These are phyloP conservation scores for Quercus cerris DNA, from an alignment of 306 rosid species.

Conservation along the genomic window DNA sequence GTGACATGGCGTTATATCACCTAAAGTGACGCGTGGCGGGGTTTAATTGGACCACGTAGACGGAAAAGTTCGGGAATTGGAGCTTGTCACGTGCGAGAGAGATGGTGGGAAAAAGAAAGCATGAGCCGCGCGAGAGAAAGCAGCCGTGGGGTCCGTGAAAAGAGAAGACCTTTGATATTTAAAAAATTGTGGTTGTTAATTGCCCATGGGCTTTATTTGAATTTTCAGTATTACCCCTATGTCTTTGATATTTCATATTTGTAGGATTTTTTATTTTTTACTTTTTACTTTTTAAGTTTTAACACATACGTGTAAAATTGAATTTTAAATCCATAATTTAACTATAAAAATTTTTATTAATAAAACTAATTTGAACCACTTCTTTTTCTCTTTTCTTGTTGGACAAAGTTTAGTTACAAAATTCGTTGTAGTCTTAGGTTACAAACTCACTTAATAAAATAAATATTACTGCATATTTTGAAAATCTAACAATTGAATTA, in stretches of 20 bases:
- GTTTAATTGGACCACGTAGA: not conserved
- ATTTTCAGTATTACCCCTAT: conserved; percentile 8
- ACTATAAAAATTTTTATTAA: fast-evolving
- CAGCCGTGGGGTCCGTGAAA: conserved; percentile 29
- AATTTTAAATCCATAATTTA: fast-evolving
- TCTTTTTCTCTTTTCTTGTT: no score
- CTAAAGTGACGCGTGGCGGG: conserved; percentile 13
- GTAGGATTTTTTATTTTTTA: not conserved
- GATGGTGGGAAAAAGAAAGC: not conserved
- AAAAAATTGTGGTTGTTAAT: not conserved
- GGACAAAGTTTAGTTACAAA: no score
- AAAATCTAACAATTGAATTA: no score
- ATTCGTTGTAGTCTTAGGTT: no score
- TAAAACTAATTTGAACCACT: fast-evolving
- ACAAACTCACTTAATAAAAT: no score
- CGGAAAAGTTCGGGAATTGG: not conserved
- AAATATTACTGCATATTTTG: no score
- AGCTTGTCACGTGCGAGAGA: conserved; percentile 38
- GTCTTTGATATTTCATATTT: not conserved
- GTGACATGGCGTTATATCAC: conserved; percentile 28
- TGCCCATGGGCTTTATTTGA: not conserved
- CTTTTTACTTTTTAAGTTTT: not conserved
- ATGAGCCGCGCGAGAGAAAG: not conserved
- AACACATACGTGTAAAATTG: fast-evolving
- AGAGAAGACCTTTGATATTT: conserved; percentile 17